Evolutionary conservation across 2,329 filamentous ascomycete species (phyloP), one percentile per base, ranked within the genome.

Genomic region (Xylariaceae sp.): DNA sequence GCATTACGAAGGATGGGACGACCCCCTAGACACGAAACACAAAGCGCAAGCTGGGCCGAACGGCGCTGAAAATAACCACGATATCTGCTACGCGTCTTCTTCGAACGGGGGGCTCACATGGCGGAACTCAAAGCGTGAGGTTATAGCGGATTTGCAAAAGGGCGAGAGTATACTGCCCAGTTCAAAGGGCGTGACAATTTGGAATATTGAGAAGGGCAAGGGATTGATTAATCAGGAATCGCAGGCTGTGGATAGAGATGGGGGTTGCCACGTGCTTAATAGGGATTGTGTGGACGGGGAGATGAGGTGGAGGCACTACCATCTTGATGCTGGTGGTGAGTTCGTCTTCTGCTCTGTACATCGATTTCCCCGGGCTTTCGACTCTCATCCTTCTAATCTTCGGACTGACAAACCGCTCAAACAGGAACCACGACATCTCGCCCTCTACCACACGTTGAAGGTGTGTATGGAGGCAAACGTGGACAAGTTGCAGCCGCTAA

Each of bases 171-270:
- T 79, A 11, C 63, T 60, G 1, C 76, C 75, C 0, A 66, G 66
- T 0, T 68, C 71, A 0, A 51, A 65, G 0, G 76, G 75, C 0
- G 73, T 78, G 43, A 68, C 71, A 14, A 72, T 74, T 1, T 75
- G 74, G 48, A 61, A 63, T 2, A 75, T 79, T n/a, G 70, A 73
- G 1, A 75, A 74, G 56, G 69, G 70, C 4, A 72, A 67, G 18
- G 72, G 77, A 1, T 70, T 80, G 47, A 71, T 73, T 51, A 80
- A 79, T 55, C 76, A 80, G 62, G 76, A 79, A 64, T 71, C 72
- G 3, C 76, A 80, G 56, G 72, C 71, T 7, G 73, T 73, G 2
- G 76, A 78, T 43, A 54, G 57, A 2, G 68, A 67, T 2, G 76
- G 76, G 0, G 71, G 74, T 1, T 74, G 79, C 50, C 76, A 79